Conservation (phyloP, 2,329 filamentous ascomycete genomes). For the Paraconiothyrium brasiliense region DNA sequence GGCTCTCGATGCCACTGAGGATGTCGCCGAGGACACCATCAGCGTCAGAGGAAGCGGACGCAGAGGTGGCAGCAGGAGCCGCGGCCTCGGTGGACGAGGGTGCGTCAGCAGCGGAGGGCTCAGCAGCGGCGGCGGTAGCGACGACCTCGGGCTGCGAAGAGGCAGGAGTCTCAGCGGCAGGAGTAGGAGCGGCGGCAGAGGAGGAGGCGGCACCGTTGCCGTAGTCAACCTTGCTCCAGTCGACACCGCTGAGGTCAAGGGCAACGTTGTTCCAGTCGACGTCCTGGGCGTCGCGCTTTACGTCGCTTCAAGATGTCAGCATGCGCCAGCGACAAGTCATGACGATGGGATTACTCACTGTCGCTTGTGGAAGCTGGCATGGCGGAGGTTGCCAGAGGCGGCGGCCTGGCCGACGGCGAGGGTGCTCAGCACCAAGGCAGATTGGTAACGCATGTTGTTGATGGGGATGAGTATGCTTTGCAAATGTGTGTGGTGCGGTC, state of each 20-base stretch:
- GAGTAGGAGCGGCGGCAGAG: conserved; percentile 14
- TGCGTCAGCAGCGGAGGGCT: conserved; percentile 13
- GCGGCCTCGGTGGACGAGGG: conserved; percentile 16
- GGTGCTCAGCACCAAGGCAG: conserved; percentile 50
- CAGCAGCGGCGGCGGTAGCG: conserved; percentile 9
- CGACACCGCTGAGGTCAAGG: conserved; percentile 37
- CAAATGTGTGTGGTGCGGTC: conserved; percentile 18
- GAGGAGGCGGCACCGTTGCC: conserved; percentile 26
- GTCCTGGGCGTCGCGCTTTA: conserved; percentile 37
- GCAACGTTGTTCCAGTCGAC: conserved; percentile 44
- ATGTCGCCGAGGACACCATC: conserved; percentile 27
- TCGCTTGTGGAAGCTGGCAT: conserved; percentile 49
- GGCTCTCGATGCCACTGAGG: conserved; percentile 29
- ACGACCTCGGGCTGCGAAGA: conserved; percentile 19
- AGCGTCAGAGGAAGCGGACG: conserved; percentile 15
- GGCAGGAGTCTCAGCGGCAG: conserved; percentile 22
- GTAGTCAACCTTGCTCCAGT: conserved; percentile 42
- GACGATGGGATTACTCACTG: conserved; percentile 32
- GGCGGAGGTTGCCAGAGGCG: conserved; percentile 39
- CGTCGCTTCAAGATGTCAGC: conserved; percentile 35
- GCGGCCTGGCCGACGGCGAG: conserved; percentile 47
- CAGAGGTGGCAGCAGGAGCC: conserved; percentile 16
- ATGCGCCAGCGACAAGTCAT: neutral
- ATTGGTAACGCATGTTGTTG: conserved; percentile 46
- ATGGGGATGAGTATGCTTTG: conserved; percentile 14